A percentile compares a stretch with the other conserved stretches of the same genome.
Evolutionary conservation across 495 filamentous ascomycete species (phyloP).

Genomic region (Zalerion maritima): DNA sequence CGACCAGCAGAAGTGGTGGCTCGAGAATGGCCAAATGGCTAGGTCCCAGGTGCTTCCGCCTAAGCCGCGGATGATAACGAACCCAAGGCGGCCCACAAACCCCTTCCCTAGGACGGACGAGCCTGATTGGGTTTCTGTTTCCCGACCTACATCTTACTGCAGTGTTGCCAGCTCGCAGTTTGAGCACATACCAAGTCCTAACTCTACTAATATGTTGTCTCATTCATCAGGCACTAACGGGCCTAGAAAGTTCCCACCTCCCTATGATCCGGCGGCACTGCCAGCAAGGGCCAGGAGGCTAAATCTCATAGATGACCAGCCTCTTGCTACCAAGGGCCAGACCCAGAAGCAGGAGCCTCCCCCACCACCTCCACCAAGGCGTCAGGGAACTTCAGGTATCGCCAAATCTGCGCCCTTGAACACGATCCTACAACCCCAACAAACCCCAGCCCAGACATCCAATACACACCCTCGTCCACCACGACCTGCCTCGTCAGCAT

Average conservation of each 20-base stretch:
- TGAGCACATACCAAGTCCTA: constrained; percentile 28
- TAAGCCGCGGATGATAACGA: constrained; percentile 41
- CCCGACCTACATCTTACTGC: constrained; percentile 28
- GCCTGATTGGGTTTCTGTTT: constrained; percentile 64
- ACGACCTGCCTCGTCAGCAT: constrained; percentile 14
- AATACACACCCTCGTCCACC: constrained; percentile 4
- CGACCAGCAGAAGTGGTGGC: constrained; percentile 85
- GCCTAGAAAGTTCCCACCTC: constrained; percentile 37
- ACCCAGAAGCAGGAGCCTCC: constrained; percentile 18
- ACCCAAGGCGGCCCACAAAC: constrained; percentile 62
- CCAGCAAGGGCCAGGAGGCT: constrained; percentile 24
- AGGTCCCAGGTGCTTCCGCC: constrained; percentile 57
- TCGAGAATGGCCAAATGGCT: constrained; percentile 69
- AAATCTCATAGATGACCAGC: constrained; percentile 19
- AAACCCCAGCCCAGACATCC: constrained; percentile 3
- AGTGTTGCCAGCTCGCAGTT: constrained; percentile 31
- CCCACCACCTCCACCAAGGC: constrained; percentile 33
- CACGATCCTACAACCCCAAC: constrained; percentile 3
- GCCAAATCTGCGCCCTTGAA: constrained; percentile 9
- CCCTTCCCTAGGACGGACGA: constrained; percentile 57
- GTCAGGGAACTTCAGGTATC: constrained; percentile 19
- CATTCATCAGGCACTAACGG: constrained; percentile 22
- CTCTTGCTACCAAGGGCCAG: constrained; percentile 5
- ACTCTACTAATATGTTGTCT: constrained; percentile 27
- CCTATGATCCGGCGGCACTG: constrained; percentile 33